phyloP scores from a whole-genome alignment of 495 filamentous ascomycete species.

The Gamarada debralockiae region DNA sequence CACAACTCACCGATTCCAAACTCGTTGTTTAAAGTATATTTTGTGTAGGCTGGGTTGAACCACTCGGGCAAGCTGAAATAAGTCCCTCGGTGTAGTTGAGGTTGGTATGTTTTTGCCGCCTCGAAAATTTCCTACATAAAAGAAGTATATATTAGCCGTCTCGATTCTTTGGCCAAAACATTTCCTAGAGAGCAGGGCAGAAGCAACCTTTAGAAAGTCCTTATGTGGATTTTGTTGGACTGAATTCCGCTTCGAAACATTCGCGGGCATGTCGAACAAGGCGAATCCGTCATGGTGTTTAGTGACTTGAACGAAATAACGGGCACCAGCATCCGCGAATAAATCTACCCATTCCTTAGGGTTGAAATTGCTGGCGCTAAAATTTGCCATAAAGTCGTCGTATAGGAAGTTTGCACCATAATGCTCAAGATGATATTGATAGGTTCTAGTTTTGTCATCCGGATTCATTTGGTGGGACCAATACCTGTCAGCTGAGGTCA shows the following conservation, averaged over 20 bases:
- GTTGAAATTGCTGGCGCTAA: not conserved
- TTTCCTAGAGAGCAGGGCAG: no score
- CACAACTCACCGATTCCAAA: no score
- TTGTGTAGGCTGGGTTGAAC: not conserved
- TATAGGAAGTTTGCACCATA: not conserved
- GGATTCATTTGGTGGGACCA: not conserved
- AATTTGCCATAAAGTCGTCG: not conserved
- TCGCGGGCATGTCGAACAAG: slow-evolving; percentile 40
- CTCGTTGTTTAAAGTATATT: no score
- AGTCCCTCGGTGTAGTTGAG: slow-evolving; percentile 34
- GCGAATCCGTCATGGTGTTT: slow-evolving; percentile 17
- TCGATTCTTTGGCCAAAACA: no score
- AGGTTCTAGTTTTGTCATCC: not conserved
- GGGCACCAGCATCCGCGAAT: not conserved
- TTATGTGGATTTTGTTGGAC: slow-evolving; percentile 40
- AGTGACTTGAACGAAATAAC: not conserved
- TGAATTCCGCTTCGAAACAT: slow-evolving; percentile 40
- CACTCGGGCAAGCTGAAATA: not conserved
- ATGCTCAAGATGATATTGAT: not conserved
- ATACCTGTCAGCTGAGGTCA: not conserved
- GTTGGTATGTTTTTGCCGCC: slow-evolving; percentile 44
- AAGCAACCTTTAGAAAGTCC: slow-evolving; percentile 25
- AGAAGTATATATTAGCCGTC: no score
- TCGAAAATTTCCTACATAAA: slow-evolving; percentile 47
- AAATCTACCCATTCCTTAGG: not conserved